These are phyloP conservation scores for Fusarium sp. DNA, from an alignment of 2,329 filamentous ascomycete genomes.

Conservation along the genomic window DNA sequence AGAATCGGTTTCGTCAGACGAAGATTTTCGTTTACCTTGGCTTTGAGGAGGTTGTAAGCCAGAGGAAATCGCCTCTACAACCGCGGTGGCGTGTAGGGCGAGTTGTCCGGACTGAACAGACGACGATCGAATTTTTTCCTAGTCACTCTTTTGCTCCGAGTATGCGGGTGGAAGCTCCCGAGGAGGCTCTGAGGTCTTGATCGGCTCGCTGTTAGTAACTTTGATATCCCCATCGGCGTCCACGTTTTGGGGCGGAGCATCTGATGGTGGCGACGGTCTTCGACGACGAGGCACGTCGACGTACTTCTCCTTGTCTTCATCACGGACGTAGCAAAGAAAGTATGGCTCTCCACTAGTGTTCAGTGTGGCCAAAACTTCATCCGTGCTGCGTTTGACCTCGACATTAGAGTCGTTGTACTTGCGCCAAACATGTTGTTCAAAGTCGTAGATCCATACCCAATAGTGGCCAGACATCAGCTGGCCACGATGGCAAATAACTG, in stretches of 20 bases:
- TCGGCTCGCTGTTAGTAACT: slow-evolving; percentile 25
- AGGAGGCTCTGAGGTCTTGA: background rate
- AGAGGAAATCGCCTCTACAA: background rate
- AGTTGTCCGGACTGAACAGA: background rate
- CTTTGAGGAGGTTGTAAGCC: background rate
- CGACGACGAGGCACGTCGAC: slow-evolving; percentile 61
- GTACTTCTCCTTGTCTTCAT: slow-evolving; percentile 69
- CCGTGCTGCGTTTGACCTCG: slow-evolving; percentile 72
- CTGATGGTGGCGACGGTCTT: slow-evolving; percentile 26
- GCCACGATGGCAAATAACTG: slow-evolving; percentile 92
- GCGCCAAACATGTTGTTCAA: slow-evolving; percentile 83
- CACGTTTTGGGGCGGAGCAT: slow-evolving; percentile 13
- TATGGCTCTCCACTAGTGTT: slow-evolving; percentile 81
- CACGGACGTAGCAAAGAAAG: slow-evolving; percentile 85
- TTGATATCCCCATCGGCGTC: slow-evolving; percentile 46
- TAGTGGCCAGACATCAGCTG: slow-evolving; percentile 85
- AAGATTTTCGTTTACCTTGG: background rate
- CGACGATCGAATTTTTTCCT: slow-evolving; percentile 21
- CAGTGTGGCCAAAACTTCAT: slow-evolving; percentile 76
- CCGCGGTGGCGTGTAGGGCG: background rate
- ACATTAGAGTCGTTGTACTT: slow-evolving; percentile 94
- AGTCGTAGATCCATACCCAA: slow-evolving; percentile 96
- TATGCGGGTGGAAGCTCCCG: slow-evolving; percentile 37
- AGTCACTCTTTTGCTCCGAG: slow-evolving; percentile 29
- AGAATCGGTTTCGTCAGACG: background rate